Base-by-base conservation (phyloP, 768 basidiomycete species). In the Boletus tylopilopsis region DNA sequence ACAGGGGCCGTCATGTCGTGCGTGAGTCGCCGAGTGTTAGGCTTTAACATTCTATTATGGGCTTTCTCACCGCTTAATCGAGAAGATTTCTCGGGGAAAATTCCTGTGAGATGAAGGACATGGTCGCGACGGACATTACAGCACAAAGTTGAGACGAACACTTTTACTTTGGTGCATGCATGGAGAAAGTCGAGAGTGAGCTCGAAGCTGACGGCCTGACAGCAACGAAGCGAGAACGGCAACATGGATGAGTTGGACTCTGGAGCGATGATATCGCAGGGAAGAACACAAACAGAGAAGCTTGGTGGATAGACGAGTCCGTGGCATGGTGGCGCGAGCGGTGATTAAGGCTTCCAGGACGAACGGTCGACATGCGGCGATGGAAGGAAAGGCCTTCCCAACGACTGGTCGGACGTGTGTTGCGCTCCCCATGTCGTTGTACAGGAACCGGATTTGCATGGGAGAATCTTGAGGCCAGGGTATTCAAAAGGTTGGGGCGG, bases 271-370 rank as follows among this genome's bases (percentile, higher is more conserved):
- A 57, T 59, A 32, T 63, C 62, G 62, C 62, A 63, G 40, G 49
- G 48, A 64, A 63, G 55, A 43, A 45, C 36, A 18, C 50, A 51
- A 41, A 51, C 57, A 45, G 57, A 60, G 63, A 63, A 57, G 61
- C 25, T 40, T 49, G 32, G 45, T 53, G 30, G 46, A 42, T 54
- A 18, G 56, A 62, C 25, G 47, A 46, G 50, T 48, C 56, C 54
- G 52, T 58, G 47, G 47, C 36, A 47, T 56, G 54, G 66, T 60
- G 64, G 64, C 67, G 58, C 66, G 16, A 47, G 55, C 49, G 54
- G 64, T 56, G 64, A 68, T 66, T 58, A 61, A 66, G 38, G 37
- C 53, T 58, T 63, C 59, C 51, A 64, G 58, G 51, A 50, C 51
- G 49, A 56, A 63, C 53, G 54, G 52, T 39, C 57, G 50, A 49